These are phyloP conservation scores for Aspergillus ibericus DNA, from an alignment of 2,329 filamentous ascomycete species.

Conservation along the genomic window DNA sequence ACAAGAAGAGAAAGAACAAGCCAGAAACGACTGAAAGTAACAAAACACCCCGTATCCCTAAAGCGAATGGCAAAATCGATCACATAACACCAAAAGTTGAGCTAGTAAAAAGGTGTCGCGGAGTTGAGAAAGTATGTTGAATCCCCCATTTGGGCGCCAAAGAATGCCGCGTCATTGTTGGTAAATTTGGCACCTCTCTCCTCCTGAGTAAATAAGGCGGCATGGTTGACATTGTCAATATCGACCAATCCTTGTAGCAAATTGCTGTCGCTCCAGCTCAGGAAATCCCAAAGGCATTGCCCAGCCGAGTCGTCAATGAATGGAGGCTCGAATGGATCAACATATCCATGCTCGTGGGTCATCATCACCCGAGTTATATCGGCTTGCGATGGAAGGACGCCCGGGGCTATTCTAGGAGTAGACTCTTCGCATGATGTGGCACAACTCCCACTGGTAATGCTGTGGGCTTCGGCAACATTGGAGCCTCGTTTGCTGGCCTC, in stretches of 20 bases:
- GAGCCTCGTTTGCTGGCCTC: slow-evolving; percentile 51
- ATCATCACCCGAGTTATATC: slow-evolving; percentile 20
- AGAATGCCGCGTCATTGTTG: slow-evolving; percentile 18
- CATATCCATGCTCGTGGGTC: slow-evolving; percentile 22
- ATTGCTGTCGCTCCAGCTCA: slow-evolving; percentile 40
- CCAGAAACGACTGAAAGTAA: background rate
- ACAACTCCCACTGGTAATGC: slow-evolving; percentile 14
- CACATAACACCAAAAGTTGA: background rate
- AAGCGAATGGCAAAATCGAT: background rate
- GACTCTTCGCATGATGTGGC: slow-evolving; percentile 18
- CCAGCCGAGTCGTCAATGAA: slow-evolving; percentile 31
- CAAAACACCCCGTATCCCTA: background rate
- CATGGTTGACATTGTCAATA: slow-evolving; percentile 24
- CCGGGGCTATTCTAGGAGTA: slow-evolving; percentile 12
- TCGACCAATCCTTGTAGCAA: slow-evolving; percentile 33
- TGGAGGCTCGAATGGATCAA: slow-evolving; percentile 25
- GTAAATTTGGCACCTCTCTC: slow-evolving; percentile 29
- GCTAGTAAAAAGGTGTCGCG: slow-evolving; percentile 26
- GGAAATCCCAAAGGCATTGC: slow-evolving; percentile 40
- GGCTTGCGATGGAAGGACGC: slow-evolving; percentile 13
- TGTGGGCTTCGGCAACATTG: slow-evolving; percentile 15
- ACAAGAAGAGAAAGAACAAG: background rate
- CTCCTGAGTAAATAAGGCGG: slow-evolving; percentile 26
- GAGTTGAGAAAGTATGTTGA: slow-evolving; percentile 28
- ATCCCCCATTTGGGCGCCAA: slow-evolving; percentile 25